Percentiles rank a stretch among this genome's conserved stretches.
These are phyloP conservation scores for Macrocystidia cucumis DNA, from an alignment of 1,284 basidiomycete species.

Conservation along the genomic window DNA sequence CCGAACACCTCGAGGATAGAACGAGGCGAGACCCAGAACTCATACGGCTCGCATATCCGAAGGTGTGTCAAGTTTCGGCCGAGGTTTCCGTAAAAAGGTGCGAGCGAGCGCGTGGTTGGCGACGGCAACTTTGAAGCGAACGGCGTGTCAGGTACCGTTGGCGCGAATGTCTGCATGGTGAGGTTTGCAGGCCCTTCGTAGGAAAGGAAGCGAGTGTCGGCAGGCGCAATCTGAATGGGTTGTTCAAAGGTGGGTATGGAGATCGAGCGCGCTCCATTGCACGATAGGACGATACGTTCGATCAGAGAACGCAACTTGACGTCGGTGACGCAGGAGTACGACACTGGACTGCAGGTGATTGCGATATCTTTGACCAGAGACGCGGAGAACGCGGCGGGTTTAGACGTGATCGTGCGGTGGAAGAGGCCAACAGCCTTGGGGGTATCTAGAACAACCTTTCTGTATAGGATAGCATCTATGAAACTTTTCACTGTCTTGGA, in stretches of 20 bases:
- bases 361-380: conserved; percentile 25
- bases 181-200: conserved; percentile 16
- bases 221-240: conserved; percentile 11
- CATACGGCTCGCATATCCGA: conserved; percentile 29
- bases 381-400: conserved; percentile 19
- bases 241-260: conserved; percentile 17
- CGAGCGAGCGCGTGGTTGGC: background rate
- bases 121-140: no score
- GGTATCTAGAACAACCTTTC: conserved; percentile 24
- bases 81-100: conserved; percentile 5
- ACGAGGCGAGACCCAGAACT: conserved; percentile 26
- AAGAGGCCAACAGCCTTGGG: conserved; percentile 21
- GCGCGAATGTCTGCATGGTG: conserved; percentile 17
- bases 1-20: conserved; percentile 26
- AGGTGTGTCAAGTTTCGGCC: conserved; percentile 25
- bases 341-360: conserved; percentile 18
- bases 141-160: background rate
- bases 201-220: conserved; percentile 2
- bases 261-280: conserved; percentile 19
- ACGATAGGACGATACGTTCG: conserved; percentile 19
- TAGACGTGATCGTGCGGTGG: conserved; percentile 25
- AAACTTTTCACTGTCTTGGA: conserved; percentile 20
- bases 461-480: conserved; percentile 26
- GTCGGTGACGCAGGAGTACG: no score
- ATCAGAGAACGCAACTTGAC: conserved; percentile 12